phyloP scores from a whole-genome alignment of 371 early-diverging fungal species.

The Choanephora cucurbitarum region DNA sequence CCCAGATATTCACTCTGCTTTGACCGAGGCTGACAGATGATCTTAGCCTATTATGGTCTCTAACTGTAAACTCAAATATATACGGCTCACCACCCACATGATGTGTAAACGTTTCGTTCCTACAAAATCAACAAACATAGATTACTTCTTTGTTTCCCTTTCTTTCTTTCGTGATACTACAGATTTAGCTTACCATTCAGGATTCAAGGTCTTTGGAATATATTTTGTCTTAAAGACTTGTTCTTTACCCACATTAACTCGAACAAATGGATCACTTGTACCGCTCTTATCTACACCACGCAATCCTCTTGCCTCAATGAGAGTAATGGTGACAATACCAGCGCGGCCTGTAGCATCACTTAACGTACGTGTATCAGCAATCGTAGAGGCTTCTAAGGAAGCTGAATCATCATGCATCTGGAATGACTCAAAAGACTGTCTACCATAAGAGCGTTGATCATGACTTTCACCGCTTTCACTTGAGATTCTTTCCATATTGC shows the following conservation, averaged over 20 bases:
- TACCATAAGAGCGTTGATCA: background rate
- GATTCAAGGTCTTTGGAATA: slow-evolving; percentile 75
- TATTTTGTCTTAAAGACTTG: slow-evolving; percentile 74
- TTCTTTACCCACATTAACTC: slow-evolving; percentile 55
- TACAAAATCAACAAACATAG: slow-evolving; percentile 8
- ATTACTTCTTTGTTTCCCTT: slow-evolving; percentile 6
- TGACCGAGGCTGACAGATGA: slow-evolving; percentile 66
- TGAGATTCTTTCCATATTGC: slow-evolving; percentile 7
- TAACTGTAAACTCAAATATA: slow-evolving; percentile 58
- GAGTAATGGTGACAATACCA: slow-evolving; percentile 49
- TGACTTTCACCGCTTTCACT: slow-evolving; percentile 8
- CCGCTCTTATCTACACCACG: slow-evolving; percentile 65
- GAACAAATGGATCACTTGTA: slow-evolving; percentile 64
- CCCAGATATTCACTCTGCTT: slow-evolving; percentile 61
- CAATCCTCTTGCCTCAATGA: slow-evolving; percentile 63
- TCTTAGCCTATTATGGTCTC: slow-evolving; percentile 70
- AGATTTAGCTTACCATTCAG: slow-evolving; percentile 70
- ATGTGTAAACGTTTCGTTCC: slow-evolving; percentile 41
- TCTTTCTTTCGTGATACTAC: too few relatives aligned
- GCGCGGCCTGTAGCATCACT: slow-evolving; percentile 32
- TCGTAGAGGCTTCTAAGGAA: slow-evolving; percentile 17
- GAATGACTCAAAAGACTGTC: background rate
- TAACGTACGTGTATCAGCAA: slow-evolving; percentile 12
- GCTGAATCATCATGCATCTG: slow-evolving; percentile 19
- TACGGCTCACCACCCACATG: slow-evolving; percentile 44